These are phyloP conservation scores for Globisporangium megalacanthum DNA, from an alignment of 352 stramenopile genomes.

Conservation along the genomic window DNA sequence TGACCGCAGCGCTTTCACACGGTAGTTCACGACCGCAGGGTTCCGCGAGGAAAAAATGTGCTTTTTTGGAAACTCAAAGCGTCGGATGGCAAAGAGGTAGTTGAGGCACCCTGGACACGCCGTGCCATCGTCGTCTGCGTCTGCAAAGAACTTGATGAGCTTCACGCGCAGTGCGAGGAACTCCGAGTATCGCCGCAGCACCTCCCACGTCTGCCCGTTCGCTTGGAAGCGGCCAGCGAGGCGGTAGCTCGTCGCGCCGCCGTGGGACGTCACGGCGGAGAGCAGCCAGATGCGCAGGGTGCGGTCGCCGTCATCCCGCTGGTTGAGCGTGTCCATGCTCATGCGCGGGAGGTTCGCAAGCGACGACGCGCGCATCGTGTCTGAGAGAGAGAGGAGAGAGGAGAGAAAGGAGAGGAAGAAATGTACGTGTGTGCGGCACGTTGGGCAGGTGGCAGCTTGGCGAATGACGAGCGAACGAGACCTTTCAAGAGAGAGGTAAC, in stretches of 20 bases:
- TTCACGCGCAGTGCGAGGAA: conserved; percentile 71
- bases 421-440: conserved; percentile 2
- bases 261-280: conserved; percentile 33
- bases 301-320: conserved; percentile 30
- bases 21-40: conserved; percentile 79
- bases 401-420: too few species aligned
- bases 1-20: conserved; percentile 73
- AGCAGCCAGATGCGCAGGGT: conserved; percentile 69
- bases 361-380: conserved; percentile 29
- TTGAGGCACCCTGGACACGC: conserved; percentile 78
- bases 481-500: neutral
- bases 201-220: conserved; percentile 69
- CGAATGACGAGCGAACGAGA: neutral
- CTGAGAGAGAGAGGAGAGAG: neutral
- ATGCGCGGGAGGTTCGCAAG: conserved; percentile 26
- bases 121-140: conserved; percentile 50
- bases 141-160: conserved; percentile 75
- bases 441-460: neutral
- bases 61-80: conserved; percentile 86
- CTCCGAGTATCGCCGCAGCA: conserved; percentile 82
- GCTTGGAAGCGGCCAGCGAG: conserved; percentile 60
- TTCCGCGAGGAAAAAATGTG: conserved; percentile 76
- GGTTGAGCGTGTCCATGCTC: conserved; percentile 56
- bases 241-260: conserved; percentile 61
- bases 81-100: conserved; percentile 69